These are phyloP conservation scores for Fusarium tjaetaba DNA, from an alignment of 2,329 filamentous ascomycete species.

Conservation along the genomic window DNA sequence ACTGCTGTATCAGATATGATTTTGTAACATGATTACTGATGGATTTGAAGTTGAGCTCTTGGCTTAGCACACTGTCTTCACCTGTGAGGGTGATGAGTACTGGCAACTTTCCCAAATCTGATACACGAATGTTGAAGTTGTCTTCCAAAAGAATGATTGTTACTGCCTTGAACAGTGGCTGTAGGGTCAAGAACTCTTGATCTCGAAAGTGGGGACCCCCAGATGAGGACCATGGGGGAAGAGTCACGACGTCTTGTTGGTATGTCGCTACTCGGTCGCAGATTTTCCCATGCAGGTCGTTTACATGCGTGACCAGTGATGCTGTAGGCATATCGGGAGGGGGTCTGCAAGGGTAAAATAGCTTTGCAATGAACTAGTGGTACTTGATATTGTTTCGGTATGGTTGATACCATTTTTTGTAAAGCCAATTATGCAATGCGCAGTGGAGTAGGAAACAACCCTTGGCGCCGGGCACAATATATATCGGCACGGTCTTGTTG, in stretches of 20 bases:
- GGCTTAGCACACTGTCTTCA: not conserved
- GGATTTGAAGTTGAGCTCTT: slow-evolving; percentile 1
- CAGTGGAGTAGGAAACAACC: not conserved
- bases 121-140: not conserved
- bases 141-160: not conserved
- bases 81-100: slow-evolving; percentile 8
- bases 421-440: slow-evolving; percentile 12
- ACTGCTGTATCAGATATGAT: not conserved
- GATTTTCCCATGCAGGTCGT: not conserved
- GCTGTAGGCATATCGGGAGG: not conserved
- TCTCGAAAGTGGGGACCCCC: not conserved
- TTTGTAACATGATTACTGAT: not conserved
- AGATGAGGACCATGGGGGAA: not conserved
- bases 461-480: not conserved
- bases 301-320: not conserved
- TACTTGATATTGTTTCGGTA: slow-evolving; percentile 26
- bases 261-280: not conserved
- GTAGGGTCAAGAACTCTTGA: not conserved
- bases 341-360: not conserved
- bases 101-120: not conserved
- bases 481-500: not conserved
- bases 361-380: slow-evolving; percentile 15
- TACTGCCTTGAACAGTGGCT: not conserved
- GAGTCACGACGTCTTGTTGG: not conserved
- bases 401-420: slow-evolving; percentile 9